Conservation (phyloP, 2,329 filamentous ascomycete genomes). For the Ascochyta pisi region DNA sequence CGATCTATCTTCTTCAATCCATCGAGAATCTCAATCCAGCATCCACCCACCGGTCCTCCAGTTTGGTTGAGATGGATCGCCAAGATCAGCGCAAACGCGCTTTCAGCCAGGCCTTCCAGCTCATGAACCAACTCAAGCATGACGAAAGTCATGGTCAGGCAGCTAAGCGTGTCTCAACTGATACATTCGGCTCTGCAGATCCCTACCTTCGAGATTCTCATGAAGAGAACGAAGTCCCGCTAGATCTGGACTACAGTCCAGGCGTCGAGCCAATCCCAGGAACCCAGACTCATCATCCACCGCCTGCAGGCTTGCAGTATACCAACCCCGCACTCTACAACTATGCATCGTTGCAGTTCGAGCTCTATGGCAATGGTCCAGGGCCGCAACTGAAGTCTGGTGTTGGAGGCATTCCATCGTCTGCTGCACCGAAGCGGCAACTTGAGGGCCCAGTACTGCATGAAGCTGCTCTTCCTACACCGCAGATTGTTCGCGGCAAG, state of each 20-base stretch:
- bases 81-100: slow-evolving; percentile 24
- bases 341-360: not conserved
- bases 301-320: not conserved
- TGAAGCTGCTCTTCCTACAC: not conserved
- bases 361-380: not conserved
- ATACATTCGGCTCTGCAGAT: not conserved
- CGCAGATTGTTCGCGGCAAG: slow-evolving; percentile 3
- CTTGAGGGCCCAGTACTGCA: not conserved
- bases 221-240: slow-evolving; percentile 11
- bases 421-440: not conserved
- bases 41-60: not conserved
- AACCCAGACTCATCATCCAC: slow-evolving; percentile 4
- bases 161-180: slow-evolving; percentile 5
- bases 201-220: not conserved
- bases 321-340: not conserved
- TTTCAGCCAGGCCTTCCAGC: slow-evolving; percentile 27
- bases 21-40: not conserved
- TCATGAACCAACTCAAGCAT: not conserved
- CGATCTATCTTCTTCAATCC: not conserved
- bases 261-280: not conserved
- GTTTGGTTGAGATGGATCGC: slow-evolving; percentile 4
- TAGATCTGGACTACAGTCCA: not conserved
- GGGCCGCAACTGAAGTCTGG: not conserved
- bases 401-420: not conserved
- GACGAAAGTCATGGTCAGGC: not conserved